Evolutionary conservation across 176 grass and related monocot genomes (phyloP).

Genomic region (Coix lacrymajobi): DNA sequence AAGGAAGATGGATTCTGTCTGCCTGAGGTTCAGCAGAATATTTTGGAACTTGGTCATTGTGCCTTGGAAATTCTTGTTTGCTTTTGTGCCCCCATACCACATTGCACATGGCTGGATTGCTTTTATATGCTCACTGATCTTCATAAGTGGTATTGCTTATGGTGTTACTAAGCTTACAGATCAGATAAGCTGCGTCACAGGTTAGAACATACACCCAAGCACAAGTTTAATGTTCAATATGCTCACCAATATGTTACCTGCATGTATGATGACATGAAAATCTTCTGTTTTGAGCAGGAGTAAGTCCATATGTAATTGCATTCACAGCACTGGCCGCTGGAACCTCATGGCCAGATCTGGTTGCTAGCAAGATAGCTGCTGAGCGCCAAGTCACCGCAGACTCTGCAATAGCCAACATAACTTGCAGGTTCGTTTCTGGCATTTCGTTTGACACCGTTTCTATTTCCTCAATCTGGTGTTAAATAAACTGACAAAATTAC

Average conservation of each 20-base stretch:
- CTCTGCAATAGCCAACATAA: slow-evolving; percentile 96
- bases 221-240: slow-evolving; percentile 11
- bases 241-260: not conserved
- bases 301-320: slow-evolving; percentile 90
- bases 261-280: not conserved
- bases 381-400: slow-evolving; percentile 91
- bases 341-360: slow-evolving; percentile 92
- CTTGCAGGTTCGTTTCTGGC: slow-evolving; percentile 61
- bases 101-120: slow-evolving; percentile 81
- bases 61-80: slow-evolving; percentile 77
- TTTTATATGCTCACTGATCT: slow-evolving; percentile 62
- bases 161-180: slow-evolving; percentile 86
- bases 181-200: slow-evolving; percentile 92
- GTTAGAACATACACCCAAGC: slow-evolving; percentile 30
- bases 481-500: not conserved
- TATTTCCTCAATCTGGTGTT: not conserved
- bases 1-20: slow-evolving; percentile 36
- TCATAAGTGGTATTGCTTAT: slow-evolving; percentile 89
- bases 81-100: slow-evolving; percentile 71
- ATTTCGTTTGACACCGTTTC: not conserved
- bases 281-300: slow-evolving; percentile 42
- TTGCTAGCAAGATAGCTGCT: slow-evolving; percentile 96
- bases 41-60: slow-evolving; percentile 48
- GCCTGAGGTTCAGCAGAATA: slow-evolving; percentile 26
- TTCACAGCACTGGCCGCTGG: slow-evolving; percentile 85